These are phyloP conservation scores for Phytophthora chlamydospora DNA, from an alignment of 352 stramenopile species.

Conservation along the genomic window DNA sequence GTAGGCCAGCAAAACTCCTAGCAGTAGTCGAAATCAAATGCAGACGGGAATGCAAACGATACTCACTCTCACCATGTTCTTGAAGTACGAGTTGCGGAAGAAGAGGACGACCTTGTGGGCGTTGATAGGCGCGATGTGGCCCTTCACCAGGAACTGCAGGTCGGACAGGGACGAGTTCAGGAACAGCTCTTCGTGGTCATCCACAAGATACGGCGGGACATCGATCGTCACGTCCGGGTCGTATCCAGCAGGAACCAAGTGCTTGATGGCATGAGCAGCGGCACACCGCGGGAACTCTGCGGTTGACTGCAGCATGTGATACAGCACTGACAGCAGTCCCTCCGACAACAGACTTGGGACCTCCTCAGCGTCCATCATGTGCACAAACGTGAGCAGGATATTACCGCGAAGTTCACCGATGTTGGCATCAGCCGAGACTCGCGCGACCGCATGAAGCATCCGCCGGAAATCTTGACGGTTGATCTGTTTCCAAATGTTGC, in stretches of 20 bases:
- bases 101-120: constrained; percentile 90
- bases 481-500: constrained; percentile 92
- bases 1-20: not conserved
- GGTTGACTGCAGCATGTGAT: constrained; percentile 80
- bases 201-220: constrained; percentile 81
- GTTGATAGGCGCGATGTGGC: constrained; percentile 86
- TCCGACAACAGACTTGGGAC: constrained; percentile 77
- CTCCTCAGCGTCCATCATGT: constrained; percentile 88
- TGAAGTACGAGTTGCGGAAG: constrained; percentile 92
- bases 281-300: constrained; percentile 80
- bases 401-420: constrained; percentile 87
- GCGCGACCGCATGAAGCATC: constrained; percentile 85
- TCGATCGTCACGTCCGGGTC: constrained; percentile 79
- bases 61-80: constrained; percentile 91
- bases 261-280: constrained; percentile 86
- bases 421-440: constrained; percentile 77
- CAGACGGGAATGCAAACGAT: constrained; percentile 31
- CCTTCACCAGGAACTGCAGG: constrained; percentile 88
- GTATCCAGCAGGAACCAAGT: constrained; percentile 77
- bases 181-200: constrained; percentile 89
- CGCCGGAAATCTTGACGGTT: constrained; percentile 83
- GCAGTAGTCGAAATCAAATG: not conserved
- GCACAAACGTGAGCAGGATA: constrained; percentile 88
- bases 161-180: constrained; percentile 84
- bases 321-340: constrained; percentile 78